Conservation (phyloP, 1,139 yeast genomes). For the Hyphopichia buzzinii region DNA sequence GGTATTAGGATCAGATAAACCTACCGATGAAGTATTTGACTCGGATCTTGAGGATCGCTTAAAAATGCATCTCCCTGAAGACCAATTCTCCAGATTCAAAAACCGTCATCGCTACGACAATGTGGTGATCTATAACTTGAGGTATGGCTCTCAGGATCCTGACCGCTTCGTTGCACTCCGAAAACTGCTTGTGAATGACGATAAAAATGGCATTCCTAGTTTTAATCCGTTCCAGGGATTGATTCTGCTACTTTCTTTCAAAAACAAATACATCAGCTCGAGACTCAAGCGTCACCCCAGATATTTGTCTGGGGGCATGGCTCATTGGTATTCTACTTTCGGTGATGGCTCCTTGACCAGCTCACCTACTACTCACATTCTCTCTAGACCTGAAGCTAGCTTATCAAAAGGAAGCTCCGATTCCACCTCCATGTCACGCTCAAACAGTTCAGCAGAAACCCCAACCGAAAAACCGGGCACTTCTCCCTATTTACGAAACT, state of each 20-base stretch:
- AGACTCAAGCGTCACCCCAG: conserved; percentile 33
- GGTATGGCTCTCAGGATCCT: conserved; percentile 24
- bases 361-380: conserved; percentile 11
- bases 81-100: conserved; percentile 51
- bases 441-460: conserved; percentile 8
- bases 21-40: conserved; percentile 47
- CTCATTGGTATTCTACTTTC: conserved; percentile 32
- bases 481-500: conserved; percentile 34
- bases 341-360: conserved; percentile 31
- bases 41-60: conserved; percentile 60
- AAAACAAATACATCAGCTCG: conserved; percentile 37
- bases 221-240: conserved; percentile 46
- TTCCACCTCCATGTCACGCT: conserved; percentile 10
- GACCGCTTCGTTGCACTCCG: conserved; percentile 29
- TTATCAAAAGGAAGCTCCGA: conserved; percentile 16
- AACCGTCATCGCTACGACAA: conserved; percentile 55
- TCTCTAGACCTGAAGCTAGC: conserved; percentile 24
- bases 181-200: conserved; percentile 17
- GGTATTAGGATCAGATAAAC: conserved; percentile 16
- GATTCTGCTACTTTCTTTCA: conserved; percentile 51
- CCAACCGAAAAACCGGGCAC: conserved; percentile 1
- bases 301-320: conserved; percentile 42
- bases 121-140: conserved; percentile 60
- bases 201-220: conserved; percentile 26
- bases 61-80: conserved; percentile 49